Evolutionary conservation across 805 yeast species (phyloP), one percentile per base, ranked within the genome.

Genomic region (Starmerella kuoi): DNA sequence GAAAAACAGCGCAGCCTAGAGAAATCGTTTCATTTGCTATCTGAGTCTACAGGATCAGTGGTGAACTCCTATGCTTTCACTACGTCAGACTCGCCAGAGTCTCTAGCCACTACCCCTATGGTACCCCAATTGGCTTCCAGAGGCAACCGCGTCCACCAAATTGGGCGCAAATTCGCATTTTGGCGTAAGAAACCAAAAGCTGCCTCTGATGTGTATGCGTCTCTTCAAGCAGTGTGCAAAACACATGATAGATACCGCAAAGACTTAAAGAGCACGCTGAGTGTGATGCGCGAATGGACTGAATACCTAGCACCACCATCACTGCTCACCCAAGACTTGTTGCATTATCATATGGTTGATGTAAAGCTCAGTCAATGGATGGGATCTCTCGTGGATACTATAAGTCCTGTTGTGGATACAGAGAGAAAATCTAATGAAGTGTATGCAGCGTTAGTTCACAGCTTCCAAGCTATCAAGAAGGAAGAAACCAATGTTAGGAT

Each of bases 221-320:
- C 44, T 7, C 19, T 54, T 23, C 41, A 36, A 20, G 31, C 44
- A 3, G 42, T 48, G 5, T 24, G 40, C 8, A 51, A 52, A 27
- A 37, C 50, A 18, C 49, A 53, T 20, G 55, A 55, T 34, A 20
- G 23, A 22, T 51, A 54, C 21, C 21, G 37, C 2, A 27, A 31
- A 5, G 43, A 42, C 25, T 45, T 47, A 22, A 19, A 23, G 18
- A 23, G 11, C 1, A 48, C 51, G 17, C 31, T 35, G 9, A 49
- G 43, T 9, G 37, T 47, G 23, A 9, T 55, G 33, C 28, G 20
- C 4, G 33, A 40, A 2, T 56, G 60, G 60, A 35, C 53, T 1
- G 47, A 42, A 15, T 38, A 31, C 32, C 35, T 46, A 5, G 14
- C 38, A 2, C 47, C 43, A 2, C 43, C 27, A 14, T 5, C 23